Evolutionary conservation across 805 yeast species (phyloP), one percentile per base, ranked within the genome.

Genomic region (Saturnispora ahearnii): DNA sequence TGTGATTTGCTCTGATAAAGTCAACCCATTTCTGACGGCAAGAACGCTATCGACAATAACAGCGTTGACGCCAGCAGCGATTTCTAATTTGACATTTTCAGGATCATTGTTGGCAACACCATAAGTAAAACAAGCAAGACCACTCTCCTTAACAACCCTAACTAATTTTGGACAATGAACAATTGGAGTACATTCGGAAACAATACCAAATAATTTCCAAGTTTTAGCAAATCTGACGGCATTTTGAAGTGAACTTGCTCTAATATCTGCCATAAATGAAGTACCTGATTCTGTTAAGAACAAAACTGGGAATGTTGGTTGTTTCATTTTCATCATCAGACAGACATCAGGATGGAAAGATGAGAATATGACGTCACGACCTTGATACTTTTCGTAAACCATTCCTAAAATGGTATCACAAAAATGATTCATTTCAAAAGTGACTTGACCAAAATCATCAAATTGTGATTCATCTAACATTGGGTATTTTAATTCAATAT

Each of bases 311-410:
- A 90, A 85, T 0, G 91, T 79, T 28, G 97, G 97, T 67, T 90
- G 98, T 64, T 91, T 91, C 67, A 91, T 70, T 2, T 96, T 84
- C 40, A 91, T 70, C 73, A 89, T 71, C 48, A 87, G 66, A 66
- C 98, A 91, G 31, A 88, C 78, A 63, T 91, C 98, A 0, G 98
- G 98, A 61, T 91, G 95, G 75, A 91, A 91, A 2, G 96, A 86
- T 2, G 96, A 87, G 59, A 91, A 87, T 18, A 91, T 82, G 41
- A 91, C 78, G 63, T 91, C 96, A 57, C 98, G 74, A 8, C 88
- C 90, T 36, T 78, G 72, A 7, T 81, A 80, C 64, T 85, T 73
- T 52, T 87, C 95, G 62, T 84, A 90, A 13, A 91, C 91, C 28
- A 74, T 76, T 57, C 84, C 73, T 56, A 91, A 73, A 15, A 91